These are phyloP conservation scores for Spathaspora gorwiae DNA, from an alignment of 805 yeast species.

Conservation along the genomic window DNA sequence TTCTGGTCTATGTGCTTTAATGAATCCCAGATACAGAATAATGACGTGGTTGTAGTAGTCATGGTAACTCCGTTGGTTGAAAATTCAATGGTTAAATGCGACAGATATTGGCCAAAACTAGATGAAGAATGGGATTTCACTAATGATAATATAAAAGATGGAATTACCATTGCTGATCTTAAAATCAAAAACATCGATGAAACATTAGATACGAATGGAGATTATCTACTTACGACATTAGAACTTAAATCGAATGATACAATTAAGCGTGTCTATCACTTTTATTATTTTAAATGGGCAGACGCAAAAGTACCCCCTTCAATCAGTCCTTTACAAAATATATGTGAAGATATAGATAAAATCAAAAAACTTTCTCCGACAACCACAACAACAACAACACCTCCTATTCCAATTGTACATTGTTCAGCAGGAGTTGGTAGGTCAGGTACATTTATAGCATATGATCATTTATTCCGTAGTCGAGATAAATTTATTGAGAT, in stretches of 20 bases:
- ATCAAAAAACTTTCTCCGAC: neutral
- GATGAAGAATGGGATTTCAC: conserved; percentile 17
- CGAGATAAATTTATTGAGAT: neutral
- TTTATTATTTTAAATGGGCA: conserved; percentile 41
- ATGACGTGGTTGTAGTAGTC: conserved; percentile 25
- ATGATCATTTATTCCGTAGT: conserved; percentile 23
- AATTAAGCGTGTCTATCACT: conserved; percentile 31
- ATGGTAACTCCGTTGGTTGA: conserved; percentile 53
- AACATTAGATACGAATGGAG: conserved; percentile 4
- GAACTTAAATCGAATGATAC: conserved; percentile 14
- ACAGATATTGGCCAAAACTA: conserved; percentile 37
- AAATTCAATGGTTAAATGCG: conserved; percentile 35
- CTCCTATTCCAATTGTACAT: conserved; percentile 28
- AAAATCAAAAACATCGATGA: conserved; percentile 15
- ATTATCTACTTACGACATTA: conserved; percentile 23
- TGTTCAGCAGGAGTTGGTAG: conserved; percentile 50
- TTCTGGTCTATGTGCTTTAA: conserved; percentile 48
- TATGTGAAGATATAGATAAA: conserved; percentile 17
- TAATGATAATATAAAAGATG: conserved; percentile 14
- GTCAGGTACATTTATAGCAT: conserved; percentile 37
- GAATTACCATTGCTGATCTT: conserved; percentile 16
- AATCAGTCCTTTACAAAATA: conserved; percentile 23
- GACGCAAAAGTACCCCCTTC: conserved; percentile 39
- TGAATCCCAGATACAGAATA: conserved; percentile 24
- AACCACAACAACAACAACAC: neutral